Evolutionary conservation across 2,329 filamentous ascomycete genomes (phyloP).

Genomic region (Pleurostoma richardsiae): DNA sequence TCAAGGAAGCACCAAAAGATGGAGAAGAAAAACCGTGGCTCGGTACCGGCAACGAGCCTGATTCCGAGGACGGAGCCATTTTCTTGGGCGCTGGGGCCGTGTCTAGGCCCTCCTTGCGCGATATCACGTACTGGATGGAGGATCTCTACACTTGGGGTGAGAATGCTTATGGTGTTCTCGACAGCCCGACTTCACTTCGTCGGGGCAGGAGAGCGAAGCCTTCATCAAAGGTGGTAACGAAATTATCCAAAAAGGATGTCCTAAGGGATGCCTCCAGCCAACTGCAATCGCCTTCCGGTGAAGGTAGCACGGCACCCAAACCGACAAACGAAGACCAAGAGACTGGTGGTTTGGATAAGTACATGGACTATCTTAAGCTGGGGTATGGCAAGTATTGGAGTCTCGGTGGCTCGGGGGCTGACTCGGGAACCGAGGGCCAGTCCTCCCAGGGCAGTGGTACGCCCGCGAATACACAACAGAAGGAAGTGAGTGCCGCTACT

Average conservation of each 20-base stretch:
- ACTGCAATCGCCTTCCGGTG: not conserved
- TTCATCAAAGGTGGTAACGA: not conserved
- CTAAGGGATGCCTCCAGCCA: not conserved
- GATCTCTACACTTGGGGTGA: conserved; percentile 81
- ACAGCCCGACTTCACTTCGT: conserved; percentile 68
- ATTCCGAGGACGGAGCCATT: conserved; percentile 74
- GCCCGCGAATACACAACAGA: not conserved
- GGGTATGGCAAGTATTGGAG: conserved; percentile 66
- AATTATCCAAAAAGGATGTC: not conserved
- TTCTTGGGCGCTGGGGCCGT: conserved; percentile 78
- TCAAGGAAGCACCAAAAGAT: conserved; percentile 7
- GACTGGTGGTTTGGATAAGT: conserved; percentile 42
- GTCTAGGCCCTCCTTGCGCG: conserved; percentile 64
- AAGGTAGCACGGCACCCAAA: too few species aligned
- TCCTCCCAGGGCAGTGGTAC: conserved; percentile 1
- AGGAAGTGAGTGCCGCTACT: not conserved
- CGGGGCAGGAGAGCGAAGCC: conserved; percentile 32
- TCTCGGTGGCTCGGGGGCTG: conserved; percentile 24
- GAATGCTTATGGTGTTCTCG: conserved; percentile 76
- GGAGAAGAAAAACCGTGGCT: conserved; percentile 56
- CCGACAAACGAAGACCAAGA: conserved; percentile 14
- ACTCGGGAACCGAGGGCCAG: conserved; percentile 10
- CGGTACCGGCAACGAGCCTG: conserved; percentile 62
- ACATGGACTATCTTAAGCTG: conserved; percentile 61
- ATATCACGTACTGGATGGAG: conserved; percentile 82